These are phyloP conservation scores for Angomonas deanei DNA, from an alignment of 208 protist genomes.

Conservation along the genomic window DNA sequence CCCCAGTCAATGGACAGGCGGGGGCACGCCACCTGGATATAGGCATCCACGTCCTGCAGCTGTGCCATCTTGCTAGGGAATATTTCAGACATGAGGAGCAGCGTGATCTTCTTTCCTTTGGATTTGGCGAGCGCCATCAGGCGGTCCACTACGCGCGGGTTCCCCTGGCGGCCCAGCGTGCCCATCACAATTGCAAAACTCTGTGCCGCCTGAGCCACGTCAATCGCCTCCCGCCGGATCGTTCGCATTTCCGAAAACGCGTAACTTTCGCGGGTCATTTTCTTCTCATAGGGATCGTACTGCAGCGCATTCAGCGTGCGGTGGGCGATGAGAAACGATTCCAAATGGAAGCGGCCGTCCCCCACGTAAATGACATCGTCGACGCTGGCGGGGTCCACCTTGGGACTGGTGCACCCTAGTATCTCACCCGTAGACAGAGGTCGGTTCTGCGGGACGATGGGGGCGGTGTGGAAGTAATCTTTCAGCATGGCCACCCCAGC, in stretches of 20 bases:
- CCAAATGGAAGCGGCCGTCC: constrained; percentile 98
- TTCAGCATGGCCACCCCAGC: constrained; percentile 70
- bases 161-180: constrained; percentile 97
- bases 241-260: constrained; percentile 90
- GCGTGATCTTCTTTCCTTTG: constrained; percentile 61
- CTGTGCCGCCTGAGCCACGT: constrained; percentile 59
- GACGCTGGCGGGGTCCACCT: constrained; percentile 56
- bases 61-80: constrained; percentile 93
- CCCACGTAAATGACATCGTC: constrained; percentile 94
- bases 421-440: constrained; percentile 97
- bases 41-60: constrained; percentile 91
- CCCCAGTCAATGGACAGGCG: constrained; percentile 99
- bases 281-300: constrained; percentile 97
- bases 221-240: constrained; percentile 76
- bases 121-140: constrained; percentile 78
- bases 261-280: constrained; percentile 92
- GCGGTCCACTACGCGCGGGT: constrained; percentile 89
- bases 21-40: constrained; percentile 97
- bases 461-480: constrained; percentile 73
- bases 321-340: constrained; percentile 98
- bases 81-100: constrained; percentile 97
- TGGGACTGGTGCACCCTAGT: constrained; percentile 97
- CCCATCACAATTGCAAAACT: constrained; percentile 96
- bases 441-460: constrained; percentile 92
- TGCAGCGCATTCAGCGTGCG: constrained; percentile 86